Evolutionary conservation across 768 basidiomycete genomes (phyloP), one percentile per base, ranked within the genome.

Genomic region (Lactarius deliciosus): DNA sequence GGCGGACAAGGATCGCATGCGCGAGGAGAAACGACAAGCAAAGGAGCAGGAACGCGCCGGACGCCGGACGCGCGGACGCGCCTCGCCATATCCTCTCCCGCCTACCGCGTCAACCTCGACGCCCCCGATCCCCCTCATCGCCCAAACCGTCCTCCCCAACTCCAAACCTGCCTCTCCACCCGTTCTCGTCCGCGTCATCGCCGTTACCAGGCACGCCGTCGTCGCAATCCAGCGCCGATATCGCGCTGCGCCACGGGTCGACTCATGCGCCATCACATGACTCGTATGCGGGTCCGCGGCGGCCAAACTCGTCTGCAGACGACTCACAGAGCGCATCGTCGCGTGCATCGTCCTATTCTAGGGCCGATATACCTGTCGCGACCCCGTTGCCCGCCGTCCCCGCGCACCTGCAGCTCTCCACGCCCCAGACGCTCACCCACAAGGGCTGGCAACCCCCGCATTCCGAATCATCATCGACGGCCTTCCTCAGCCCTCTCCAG

Each of bases 1-100:
- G 61, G 64, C 50, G 0, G 70, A 70, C 2, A 69, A 58, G 70
- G 68, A 69, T 41, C 64, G 68, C 15, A 61, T 69, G 32, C 62
- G 67, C n/a, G 57, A 71, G 62, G 68, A 66, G 20, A 63, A 55
- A 22, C 57, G 61, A 25, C 61, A 60, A 13, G 55, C 57, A 22
- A 71, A 68, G 63, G 63, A 62, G 50, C 36, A 59, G 36, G 68
- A 63, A 50, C 66, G 69, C 61, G 65, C 63, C 40, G 57, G 55
- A 25, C 58, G 63, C 28, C 64, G 56, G 8, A 45, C 30, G n/a
- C 50, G 61, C 18, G 59, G 22, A 32, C 60, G 63, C 50, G 34
- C 40, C 11, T 57, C 64, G 13, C 69, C 70, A 2, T 67, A 67
- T 50, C 60, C 55, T 15, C 30, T 34, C 30, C 64, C 66, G 9